These are phyloP conservation scores for Cyberlindnera sargentensis DNA, from an alignment of 805 yeast genomes.

Conservation along the genomic window DNA sequence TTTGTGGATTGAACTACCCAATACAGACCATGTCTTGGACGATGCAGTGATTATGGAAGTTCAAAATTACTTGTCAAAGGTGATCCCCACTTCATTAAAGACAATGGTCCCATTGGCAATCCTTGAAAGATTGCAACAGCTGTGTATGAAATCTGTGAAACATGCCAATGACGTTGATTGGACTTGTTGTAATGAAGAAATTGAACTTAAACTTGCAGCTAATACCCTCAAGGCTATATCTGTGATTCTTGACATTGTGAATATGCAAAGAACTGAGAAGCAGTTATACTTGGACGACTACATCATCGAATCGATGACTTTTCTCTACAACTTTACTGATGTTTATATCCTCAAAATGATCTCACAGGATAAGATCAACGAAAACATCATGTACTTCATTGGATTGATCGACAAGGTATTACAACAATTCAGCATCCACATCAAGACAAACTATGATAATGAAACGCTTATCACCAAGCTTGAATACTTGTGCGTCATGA, in stretches of 20 bases:
- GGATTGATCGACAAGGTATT: conserved; percentile 8
- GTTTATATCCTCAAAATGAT: conserved; percentile 22
- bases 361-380: background rate
- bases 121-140: conserved; percentile 27
- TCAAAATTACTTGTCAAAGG: conserved; percentile 17
- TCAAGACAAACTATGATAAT: conserved; percentile 26
- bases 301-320: conserved; percentile 33
- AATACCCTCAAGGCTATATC: conserved; percentile 15
- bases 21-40: conserved; percentile 15
- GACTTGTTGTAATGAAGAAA: background rate
- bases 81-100: conserved; percentile 11
- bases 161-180: conserved; percentile 20
- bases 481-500: conserved; percentile 42
- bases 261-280: conserved; percentile 34
- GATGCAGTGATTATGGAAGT: conserved; percentile 15
- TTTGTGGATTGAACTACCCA: conserved; percentile 21
- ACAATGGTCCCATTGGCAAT: conserved; percentile 18
- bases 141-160: conserved; percentile 25
- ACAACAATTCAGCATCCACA: conserved; percentile 15
- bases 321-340: conserved; percentile 29
- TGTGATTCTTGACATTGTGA: conserved; percentile 34
- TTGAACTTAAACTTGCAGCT: conserved; percentile 1
- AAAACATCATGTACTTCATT: background rate
- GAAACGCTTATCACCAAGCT: conserved; percentile 51
- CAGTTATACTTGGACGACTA: conserved; percentile 39